Evolutionary conservation across 2,329 filamentous ascomycete species (phyloP).

Genomic region (Alternaria brassicae): DNA sequence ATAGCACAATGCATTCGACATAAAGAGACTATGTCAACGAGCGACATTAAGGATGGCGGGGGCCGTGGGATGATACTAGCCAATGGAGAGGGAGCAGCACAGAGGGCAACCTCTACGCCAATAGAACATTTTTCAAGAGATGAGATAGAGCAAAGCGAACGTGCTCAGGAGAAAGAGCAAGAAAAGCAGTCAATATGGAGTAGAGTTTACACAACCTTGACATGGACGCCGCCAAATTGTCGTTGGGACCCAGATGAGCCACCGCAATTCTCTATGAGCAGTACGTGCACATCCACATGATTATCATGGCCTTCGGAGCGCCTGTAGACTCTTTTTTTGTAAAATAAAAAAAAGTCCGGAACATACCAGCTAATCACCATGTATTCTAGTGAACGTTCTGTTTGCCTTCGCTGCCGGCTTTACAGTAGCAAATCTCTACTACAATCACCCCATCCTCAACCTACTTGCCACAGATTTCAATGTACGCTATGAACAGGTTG

Average conservation of each 20-base stretch:
- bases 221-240: slow-evolving; percentile 70
- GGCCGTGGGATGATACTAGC: neutral
- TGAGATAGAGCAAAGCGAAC: neutral
- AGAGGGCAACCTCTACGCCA: neutral
- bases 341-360: neutral
- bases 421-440: slow-evolving; percentile 82
- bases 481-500: slow-evolving; percentile 72
- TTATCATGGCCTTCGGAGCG: neutral
- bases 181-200: slow-evolving; percentile 24
- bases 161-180: neutral
- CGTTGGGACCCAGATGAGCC: slow-evolving; percentile 72
- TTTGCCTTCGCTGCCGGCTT: slow-evolving; percentile 74
- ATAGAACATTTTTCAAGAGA: neutral
- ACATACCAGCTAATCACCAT: neutral
- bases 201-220: slow-evolving; percentile 47
- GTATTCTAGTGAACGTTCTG: slow-evolving; percentile 65
- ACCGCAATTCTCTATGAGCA: slow-evolving; percentile 69
- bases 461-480: slow-evolving; percentile 74
- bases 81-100: neutral
- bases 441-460: slow-evolving; percentile 80
- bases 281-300: slow-evolving; percentile 2
- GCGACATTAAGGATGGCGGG: neutral
- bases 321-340: neutral
- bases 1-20: slow-evolving; percentile 2
- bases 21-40: neutral